Base-by-base conservation (phyloP, 2,329 filamentous ascomycete genomes). In the Aureobasidium pullulans region DNA sequence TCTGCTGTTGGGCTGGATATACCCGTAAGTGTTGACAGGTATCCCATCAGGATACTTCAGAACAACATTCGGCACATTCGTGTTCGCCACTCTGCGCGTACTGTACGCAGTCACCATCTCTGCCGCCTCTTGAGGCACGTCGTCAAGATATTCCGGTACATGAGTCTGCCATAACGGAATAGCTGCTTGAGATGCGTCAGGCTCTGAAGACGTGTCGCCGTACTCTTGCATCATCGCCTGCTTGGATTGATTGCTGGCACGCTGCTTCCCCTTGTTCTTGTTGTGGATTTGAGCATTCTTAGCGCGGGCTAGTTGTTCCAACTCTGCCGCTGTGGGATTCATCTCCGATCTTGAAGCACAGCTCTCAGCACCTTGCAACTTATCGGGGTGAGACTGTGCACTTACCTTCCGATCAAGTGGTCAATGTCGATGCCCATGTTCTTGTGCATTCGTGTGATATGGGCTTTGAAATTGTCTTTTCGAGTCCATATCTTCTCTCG, bases 401-500 rank as follows among this genome's bases (percentile, higher is more conserved):
- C 43, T 19, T n/a, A 57, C 54, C 54, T 57, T 40, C 43, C 42
- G 23, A 57, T 46, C 28, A 57, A 34, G 15, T 43, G 54, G 43
- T 57, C 54, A 7, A 48, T 19, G 7, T 57, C 43, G 13, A 57
- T 37, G 11, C 31, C 60, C 49, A 59, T 23, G 16, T 43, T 52
- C 47, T 57, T 62, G 69, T 96, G 91, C 66, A 89, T 84, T 10
- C 86, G 82, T 52, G 75, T 77, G 47, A 96, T 79, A 69, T 96
- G 92, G 37, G 87, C 84, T 62, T 86, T 86, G 71, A 96, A 96
- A 68, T 96, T 96, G 71, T 96, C 92, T 53, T 86, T 77, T 23
- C 92, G 83, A 0, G 88, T 87, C 89, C 89, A 96, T 37, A 80
- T 75, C 70, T 95, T 96, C 1, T 76, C 76, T 62, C 78, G 85